Conservation (phyloP, 2,329 filamentous ascomycete species). For the Alternaria gaisen region DNA sequence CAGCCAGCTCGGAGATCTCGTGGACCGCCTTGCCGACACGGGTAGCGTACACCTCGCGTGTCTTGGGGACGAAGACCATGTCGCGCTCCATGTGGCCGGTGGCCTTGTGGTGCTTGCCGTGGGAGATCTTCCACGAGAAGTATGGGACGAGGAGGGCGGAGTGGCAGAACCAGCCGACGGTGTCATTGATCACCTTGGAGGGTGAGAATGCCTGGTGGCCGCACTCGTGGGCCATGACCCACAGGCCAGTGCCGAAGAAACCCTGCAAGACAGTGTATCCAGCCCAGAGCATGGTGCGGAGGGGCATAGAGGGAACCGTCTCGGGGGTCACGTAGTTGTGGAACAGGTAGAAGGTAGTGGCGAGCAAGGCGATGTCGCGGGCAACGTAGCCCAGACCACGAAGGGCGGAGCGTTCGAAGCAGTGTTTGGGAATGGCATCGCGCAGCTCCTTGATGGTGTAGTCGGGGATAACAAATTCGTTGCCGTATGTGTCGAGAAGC, state of each 20-base stretch:
- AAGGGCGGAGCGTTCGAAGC: constrained; percentile 85
- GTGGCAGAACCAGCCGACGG: constrained; percentile 90
- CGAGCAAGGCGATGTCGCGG: constrained; percentile 78
- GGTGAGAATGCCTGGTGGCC: constrained; percentile 96
- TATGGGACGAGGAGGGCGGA: constrained; percentile 91
- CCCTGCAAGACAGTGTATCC: constrained; percentile 84
- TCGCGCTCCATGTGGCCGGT: constrained; percentile 97
- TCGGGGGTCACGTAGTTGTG: constrained; percentile 90
- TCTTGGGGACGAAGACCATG: constrained; percentile 98
- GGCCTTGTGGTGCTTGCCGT: constrained; percentile 99
- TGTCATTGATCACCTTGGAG: constrained; percentile 90
- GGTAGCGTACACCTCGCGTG: constrained; percentile 79
- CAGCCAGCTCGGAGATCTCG: constrained; percentile 86
- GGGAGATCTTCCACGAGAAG: constrained; percentile 99
- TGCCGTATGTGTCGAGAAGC: constrained; percentile 91
- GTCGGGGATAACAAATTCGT: constrained; percentile 91
- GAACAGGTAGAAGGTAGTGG: constrained; percentile 83
- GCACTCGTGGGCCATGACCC: constrained; percentile 98
- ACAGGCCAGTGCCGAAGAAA: constrained; percentile 90
- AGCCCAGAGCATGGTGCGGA: constrained; percentile 72
- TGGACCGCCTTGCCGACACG: constrained; percentile 78
- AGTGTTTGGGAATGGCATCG: constrained; percentile 97
- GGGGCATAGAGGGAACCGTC: constrained; percentile 73
- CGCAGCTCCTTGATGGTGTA: constrained; percentile 98
- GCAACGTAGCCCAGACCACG: constrained; percentile 83